Percentiles rank a stretch among this genome's conserved stretches.
These are phyloP conservation scores for Xylariales sp. DNA, from an alignment of 2,329 filamentous ascomycete species.

Conservation along the genomic window DNA sequence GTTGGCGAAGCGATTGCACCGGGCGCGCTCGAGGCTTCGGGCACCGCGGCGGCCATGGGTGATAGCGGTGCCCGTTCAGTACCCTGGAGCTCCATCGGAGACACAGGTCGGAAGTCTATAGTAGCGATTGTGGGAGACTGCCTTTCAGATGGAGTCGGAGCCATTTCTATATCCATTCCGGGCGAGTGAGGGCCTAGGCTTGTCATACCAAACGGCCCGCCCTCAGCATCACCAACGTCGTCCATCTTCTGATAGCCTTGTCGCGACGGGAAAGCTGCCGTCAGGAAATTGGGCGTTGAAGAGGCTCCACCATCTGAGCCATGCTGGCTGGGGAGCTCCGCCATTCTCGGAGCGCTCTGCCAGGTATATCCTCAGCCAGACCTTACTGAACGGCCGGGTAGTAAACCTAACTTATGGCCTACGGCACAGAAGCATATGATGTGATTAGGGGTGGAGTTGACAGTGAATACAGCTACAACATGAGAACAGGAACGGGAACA, in stretches of 20 bases:
- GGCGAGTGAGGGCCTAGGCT: slow-evolving; percentile 5
- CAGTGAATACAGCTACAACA: no score
- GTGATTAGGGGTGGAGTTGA: no score
- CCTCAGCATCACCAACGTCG: no score
- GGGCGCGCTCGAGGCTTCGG: neutral
- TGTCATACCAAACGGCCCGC: slow-evolving; percentile 4
- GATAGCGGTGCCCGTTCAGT: neutral
- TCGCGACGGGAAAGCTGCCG: neutral
- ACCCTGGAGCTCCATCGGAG: neutral
- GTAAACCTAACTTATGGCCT: no score
- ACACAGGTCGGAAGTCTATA: neutral
- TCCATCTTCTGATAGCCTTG: slow-evolving; percentile 7
- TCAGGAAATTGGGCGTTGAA: slow-evolving; percentile 2
- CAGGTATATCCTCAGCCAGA: no score
- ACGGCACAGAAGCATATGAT: no score
- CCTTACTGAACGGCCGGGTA: no score
- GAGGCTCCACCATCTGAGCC: neutral
- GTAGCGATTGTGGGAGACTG: neutral
- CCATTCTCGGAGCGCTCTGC: slow-evolving; percentile 2
- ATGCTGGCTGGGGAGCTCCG: neutral
- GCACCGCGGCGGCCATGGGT: neutral
- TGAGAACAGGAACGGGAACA: no score
- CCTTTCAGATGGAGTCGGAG: neutral
- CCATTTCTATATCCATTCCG: neutral
- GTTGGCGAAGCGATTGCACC: neutral